A percentile compares a stretch with the other conserved stretches of the same genome.
phyloP scores from a whole-genome alignment of 768 basidiomycete species.

The Coprinopsis marcescibilis region DNA sequence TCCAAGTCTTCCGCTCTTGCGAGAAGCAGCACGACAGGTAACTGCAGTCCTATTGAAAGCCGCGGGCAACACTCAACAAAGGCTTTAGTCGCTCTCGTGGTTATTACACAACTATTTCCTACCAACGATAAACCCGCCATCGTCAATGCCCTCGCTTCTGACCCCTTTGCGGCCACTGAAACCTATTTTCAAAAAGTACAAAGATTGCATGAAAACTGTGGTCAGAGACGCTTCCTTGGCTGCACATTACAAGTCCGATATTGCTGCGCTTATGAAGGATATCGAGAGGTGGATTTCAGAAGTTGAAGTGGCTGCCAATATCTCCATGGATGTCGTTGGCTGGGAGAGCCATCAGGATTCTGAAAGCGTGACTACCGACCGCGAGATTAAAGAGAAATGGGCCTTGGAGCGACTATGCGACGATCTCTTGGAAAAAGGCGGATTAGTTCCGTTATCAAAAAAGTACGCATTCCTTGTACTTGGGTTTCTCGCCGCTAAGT shows the following conservation, averaged over 20 bases:
- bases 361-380: conserved; percentile 25
- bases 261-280: conserved; percentile 47
- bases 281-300: conserved; percentile 80
- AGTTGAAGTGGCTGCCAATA: conserved; percentile 54
- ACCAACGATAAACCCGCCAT: conserved; percentile 59
- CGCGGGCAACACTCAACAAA: background rate
- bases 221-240: conserved; percentile 61
- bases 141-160: conserved; percentile 25
- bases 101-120: conserved; percentile 80
- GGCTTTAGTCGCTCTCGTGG: conserved; percentile 70
- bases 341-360: conserved; percentile 33
- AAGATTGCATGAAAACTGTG: conserved; percentile 54
- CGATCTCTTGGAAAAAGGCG: conserved; percentile 62
- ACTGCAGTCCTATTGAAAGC: conserved; percentile 2
- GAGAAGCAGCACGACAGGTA: conserved; percentile 73
- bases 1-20: conserved; percentile 74
- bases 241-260: conserved; percentile 42
- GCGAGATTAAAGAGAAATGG: conserved; percentile 55
- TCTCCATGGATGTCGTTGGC: conserved; percentile 39
- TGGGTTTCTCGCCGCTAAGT: conserved; percentile 40
- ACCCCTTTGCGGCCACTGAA: conserved; percentile 47
- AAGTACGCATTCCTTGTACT: conserved; percentile 55
- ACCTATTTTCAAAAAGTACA: conserved; percentile 73
- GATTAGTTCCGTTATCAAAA: conserved; percentile 76
- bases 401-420: conserved; percentile 66